Percentiles rank a stretch among this genome's conserved stretches.
phyloP scores from a whole-genome alignment of 805 yeast genomes.

The Pichia thaimueangensis region DNA sequence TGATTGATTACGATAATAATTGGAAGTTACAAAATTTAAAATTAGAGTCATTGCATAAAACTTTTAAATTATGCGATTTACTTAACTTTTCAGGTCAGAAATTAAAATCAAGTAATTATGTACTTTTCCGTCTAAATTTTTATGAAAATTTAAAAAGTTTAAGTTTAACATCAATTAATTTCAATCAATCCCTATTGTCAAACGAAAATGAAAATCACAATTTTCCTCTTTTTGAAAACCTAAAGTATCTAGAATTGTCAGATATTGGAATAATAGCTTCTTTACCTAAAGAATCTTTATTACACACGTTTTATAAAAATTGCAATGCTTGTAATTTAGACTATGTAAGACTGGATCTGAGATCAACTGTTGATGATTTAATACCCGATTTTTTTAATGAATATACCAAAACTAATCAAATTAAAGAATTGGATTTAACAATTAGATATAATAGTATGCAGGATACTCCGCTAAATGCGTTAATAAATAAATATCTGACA shows the following conservation, averaged over 20 bases:
- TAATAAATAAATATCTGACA: constrained; percentile 17
- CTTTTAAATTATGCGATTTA: constrained; percentile 8
- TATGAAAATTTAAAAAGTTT: constrained; percentile 7
- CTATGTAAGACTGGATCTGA: constrained; percentile 18
- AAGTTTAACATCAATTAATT: constrained; percentile 12
- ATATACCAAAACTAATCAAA: constrained; percentile 13
- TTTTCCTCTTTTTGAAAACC: constrained; percentile 8
- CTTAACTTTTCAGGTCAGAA: constrained; percentile 1
- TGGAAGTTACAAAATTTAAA: constrained; percentile 3
- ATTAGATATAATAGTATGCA: constrained; percentile 20
- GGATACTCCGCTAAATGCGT: constrained; percentile 12
- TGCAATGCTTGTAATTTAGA: constrained; percentile 4
- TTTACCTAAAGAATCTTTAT: constrained; percentile 9
- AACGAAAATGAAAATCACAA: not conserved
- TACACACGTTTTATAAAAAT: constrained; percentile 11
- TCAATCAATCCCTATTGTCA: constrained; percentile 1
- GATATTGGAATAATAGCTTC: constrained; percentile 15
- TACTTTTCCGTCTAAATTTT: not conserved
- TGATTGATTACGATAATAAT: constrained; percentile 1
- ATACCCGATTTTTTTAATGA: constrained; percentile 15
- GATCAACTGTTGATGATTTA: constrained; percentile 18
- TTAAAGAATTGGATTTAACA: constrained; percentile 20
- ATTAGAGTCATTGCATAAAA: constrained; percentile 4
- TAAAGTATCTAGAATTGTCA: constrained; percentile 15
- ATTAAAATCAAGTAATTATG: not conserved